These are phyloP conservation scores for Claviceps cyperi DNA, from an alignment of 2,329 filamentous ascomycete species.

Conservation along the genomic window DNA sequence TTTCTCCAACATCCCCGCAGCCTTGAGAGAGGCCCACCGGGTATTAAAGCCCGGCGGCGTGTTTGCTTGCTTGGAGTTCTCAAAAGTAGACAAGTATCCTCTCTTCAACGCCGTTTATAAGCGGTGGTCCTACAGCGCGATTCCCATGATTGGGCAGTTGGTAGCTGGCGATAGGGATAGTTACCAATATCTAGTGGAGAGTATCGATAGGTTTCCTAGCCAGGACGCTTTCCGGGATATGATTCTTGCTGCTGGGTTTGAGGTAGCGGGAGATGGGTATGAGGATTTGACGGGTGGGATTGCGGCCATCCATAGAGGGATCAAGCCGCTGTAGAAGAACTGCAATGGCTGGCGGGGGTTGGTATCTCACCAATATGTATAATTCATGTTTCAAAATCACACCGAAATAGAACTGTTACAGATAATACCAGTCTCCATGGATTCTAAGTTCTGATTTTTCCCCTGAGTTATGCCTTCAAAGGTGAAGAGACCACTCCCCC, in stretches of 20 bases:
- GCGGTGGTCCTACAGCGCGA: slow-evolving; percentile 87
- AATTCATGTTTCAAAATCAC: background rate
- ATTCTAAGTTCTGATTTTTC: background rate
- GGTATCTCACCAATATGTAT: background rate
- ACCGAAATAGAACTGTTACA: slow-evolving; percentile 3
- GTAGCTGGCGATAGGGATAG: slow-evolving; percentile 89
- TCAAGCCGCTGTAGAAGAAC: slow-evolving; percentile 52
- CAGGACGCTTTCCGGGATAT: slow-evolving; percentile 74
- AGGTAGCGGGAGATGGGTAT: slow-evolving; percentile 67
- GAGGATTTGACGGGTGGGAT: slow-evolving; percentile 88
- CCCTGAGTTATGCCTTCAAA: background rate
- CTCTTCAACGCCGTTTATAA: slow-evolving; percentile 81
- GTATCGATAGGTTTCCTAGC: slow-evolving; percentile 82
- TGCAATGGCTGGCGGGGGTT: background rate
- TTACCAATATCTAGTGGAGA: slow-evolving; percentile 97
- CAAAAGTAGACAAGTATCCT: slow-evolving; percentile 60
- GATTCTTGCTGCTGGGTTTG: slow-evolving; percentile 74
- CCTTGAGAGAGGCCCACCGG: slow-evolving; percentile 68
- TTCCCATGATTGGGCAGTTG: slow-evolving; percentile 87
- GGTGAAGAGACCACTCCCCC: background rate
- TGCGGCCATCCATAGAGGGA: slow-evolving; percentile 89
- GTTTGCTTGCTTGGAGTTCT: slow-evolving; percentile 94
- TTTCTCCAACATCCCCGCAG: slow-evolving; percentile 81
- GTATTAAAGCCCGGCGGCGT: slow-evolving; percentile 90
- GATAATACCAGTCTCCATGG: slow-evolving; percentile 10